Percentiles rank a stretch among this genome's conserved stretches.
These are phyloP conservation scores for Phylloboletellus chloephorus DNA, from an alignment of 1,284 basidiomycete genomes.

Conservation along the genomic window DNA sequence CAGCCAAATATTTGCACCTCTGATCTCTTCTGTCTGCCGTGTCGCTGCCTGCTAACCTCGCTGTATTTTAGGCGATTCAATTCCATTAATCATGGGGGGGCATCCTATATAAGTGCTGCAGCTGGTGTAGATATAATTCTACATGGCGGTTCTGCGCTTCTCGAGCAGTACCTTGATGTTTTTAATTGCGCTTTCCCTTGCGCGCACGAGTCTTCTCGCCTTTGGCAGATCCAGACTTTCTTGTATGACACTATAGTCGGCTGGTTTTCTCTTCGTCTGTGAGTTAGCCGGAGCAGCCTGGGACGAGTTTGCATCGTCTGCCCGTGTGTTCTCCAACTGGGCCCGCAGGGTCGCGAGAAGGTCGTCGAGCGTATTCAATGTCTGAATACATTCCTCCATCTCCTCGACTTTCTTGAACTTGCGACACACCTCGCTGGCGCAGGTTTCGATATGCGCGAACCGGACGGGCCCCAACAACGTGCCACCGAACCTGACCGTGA, in stretches of 20 bases:
- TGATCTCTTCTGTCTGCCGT: slow-evolving; percentile 16
- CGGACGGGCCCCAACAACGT: slow-evolving; percentile 62
- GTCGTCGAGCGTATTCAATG: slow-evolving; percentile 58
- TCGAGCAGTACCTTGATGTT: slow-evolving; percentile 24
- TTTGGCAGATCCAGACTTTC: slow-evolving; percentile 40
- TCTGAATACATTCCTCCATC: slow-evolving; percentile 51
- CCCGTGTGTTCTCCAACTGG: slow-evolving; percentile 35
- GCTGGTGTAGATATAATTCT: slow-evolving; percentile 1
- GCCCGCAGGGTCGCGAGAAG: slow-evolving; percentile 51
- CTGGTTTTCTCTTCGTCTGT: slow-evolving; percentile 14
- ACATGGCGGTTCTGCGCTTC: slow-evolving; percentile 13
- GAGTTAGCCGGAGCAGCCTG: neutral
- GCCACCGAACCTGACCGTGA: slow-evolving; percentile 83
- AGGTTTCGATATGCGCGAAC: slow-evolving; percentile 76
- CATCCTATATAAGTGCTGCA: too few relatives aligned
- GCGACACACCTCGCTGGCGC: slow-evolving; percentile 66
- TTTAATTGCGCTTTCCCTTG: slow-evolving; percentile 34
- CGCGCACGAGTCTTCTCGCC: slow-evolving; percentile 44
- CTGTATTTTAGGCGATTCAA: too few relatives aligned
- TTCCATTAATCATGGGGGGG: too few relatives aligned
- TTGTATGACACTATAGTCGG: slow-evolving; percentile 38
- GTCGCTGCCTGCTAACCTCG: slow-evolving; percentile 10
- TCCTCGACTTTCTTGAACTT: slow-evolving; percentile 62
- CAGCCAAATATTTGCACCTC: slow-evolving; percentile 33
- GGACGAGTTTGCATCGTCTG: neutral